These are phyloP conservation scores for Russula sp. DNA, from an alignment of 768 basidiomycete genomes.

Conservation along the genomic window DNA sequence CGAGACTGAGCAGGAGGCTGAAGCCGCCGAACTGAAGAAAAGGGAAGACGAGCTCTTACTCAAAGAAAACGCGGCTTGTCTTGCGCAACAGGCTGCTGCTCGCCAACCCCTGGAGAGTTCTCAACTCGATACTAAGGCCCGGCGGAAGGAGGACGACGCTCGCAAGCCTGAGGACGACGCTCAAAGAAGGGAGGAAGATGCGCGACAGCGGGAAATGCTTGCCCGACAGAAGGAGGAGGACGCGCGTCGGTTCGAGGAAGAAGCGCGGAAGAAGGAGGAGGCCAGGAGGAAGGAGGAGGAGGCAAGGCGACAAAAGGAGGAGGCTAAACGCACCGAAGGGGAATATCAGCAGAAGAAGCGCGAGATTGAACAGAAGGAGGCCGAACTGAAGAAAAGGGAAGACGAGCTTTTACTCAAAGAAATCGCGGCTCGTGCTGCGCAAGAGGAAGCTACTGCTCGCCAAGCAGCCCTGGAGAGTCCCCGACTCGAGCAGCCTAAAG, in stretches of 20 bases:
- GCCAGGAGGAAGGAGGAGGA: conserved; percentile 32
- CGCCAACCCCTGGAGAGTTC: conserved; percentile 2
- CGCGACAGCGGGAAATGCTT: conserved; percentile 34
- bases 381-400: conserved; percentile 24
- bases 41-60: conserved; percentile 21
- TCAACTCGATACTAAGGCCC: no score
- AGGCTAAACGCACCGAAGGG: conserved; percentile 37
- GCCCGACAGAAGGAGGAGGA: conserved; percentile 36
- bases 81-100: conserved; percentile 3
- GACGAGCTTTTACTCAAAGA: conserved; percentile 21
- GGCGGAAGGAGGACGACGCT: no score
- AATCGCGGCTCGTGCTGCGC: conserved; percentile 12
- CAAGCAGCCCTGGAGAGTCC: conserved; percentile 2
- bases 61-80: conserved; percentile 20
- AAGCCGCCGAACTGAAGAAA: conserved; percentile 24
- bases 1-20: conserved; percentile 26
- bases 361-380: conserved; percentile 26
- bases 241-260: conserved; percentile 38
- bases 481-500: neutral
- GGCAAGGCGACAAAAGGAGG: conserved; percentile 34
- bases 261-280: conserved; percentile 25
- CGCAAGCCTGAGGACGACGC: conserved; percentile 39
- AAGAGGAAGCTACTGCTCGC: conserved; percentile 9
- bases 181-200: conserved; percentile 33
- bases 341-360: conserved; percentile 29